Evolutionary conservation across 1,139 yeast species (phyloP), one percentile per base, ranked within the genome.

Genomic region (Starmera stellimalicola): DNA sequence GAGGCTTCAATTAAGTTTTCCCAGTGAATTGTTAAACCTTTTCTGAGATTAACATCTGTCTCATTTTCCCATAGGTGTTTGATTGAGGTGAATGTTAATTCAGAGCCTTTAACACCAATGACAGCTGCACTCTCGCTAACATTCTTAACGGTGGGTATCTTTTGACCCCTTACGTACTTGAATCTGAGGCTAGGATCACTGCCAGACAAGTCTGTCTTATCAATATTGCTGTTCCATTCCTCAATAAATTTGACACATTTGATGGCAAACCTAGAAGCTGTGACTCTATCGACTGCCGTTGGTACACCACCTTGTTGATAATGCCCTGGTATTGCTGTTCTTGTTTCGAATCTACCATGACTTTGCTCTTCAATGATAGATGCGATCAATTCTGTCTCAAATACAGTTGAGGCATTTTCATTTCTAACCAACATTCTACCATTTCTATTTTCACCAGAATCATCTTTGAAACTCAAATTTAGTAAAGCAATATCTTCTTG

Each of bases 281-380:
- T 73, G 16, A 88, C 82, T 60, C 97, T 77, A 58, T 91, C 98
- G 59, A 87, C 83, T 7, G 97, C 85, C 4, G 96, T 82, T 27
- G 98, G 98, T 35, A 77, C 73, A 39, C 94, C 95, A 58, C 98
- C 98, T 61, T 91, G 98, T 66, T 91, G 98, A 34, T 87, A 94
- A 54, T 91, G 98, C 19, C 98, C 98, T 10, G 98, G 98, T 36
- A 88, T 78, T 12, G 98, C 98, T 5, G 95, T 87, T 58, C 94
- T 80, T 15, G 94, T 83, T 51, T 88, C 96, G 53, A 87, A 91
- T 41, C 70, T 68, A 33, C 82, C 80, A 33, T 71, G 64, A 28
- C 87, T 74, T 49, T 85, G 91, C 43, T 81, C 80, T 44, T 77
- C 74, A 49, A 88, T 77, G 42, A 91, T 84, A 39, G 83, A 78